Conservation (phyloP, 495 filamentous ascomycete genomes). For the Glutinoglossum americanum region DNA sequence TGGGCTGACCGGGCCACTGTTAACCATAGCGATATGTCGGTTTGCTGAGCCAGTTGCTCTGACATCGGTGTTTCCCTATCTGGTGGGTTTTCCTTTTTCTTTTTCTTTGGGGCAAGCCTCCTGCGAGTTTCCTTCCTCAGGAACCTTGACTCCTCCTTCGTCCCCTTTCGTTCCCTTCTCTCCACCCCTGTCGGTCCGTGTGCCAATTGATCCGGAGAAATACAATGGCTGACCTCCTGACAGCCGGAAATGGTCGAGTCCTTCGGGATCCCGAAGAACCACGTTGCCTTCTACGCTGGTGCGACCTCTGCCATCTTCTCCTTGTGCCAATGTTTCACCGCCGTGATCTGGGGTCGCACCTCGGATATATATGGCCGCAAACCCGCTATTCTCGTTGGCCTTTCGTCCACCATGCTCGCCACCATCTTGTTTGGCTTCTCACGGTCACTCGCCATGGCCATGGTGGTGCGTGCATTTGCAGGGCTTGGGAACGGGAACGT, state of each 20-base stretch:
- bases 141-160: no score
- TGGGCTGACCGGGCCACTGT: background rate
- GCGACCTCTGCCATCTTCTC: conserved; percentile 54
- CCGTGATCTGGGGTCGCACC: conserved; percentile 56
- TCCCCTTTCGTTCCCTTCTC: no score
- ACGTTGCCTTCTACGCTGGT: conserved; percentile 60
- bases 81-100: conserved; percentile 20
- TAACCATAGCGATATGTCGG: conserved; percentile 37
- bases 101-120: no score
- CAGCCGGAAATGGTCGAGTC: conserved; percentile 64
- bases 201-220: background rate
- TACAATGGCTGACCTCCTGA: conserved; percentile 3
- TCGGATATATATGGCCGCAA: conserved; percentile 59
- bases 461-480: conserved; percentile 41
- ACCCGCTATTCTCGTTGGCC: conserved; percentile 45
- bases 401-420: conserved; percentile 49
- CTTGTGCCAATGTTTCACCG: conserved; percentile 47
- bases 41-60: conserved; percentile 74
- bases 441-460: conserved; percentile 45
- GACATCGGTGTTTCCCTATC: conserved; percentile 74
- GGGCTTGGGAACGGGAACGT: conserved; percentile 49
- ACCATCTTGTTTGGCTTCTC: conserved; percentile 64
- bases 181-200: no score
- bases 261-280: conserved; percentile 47
- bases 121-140: no score